Evolutionary conservation across 805 yeast species (phyloP).

Genomic region (Yarrowia hollandica): DNA sequence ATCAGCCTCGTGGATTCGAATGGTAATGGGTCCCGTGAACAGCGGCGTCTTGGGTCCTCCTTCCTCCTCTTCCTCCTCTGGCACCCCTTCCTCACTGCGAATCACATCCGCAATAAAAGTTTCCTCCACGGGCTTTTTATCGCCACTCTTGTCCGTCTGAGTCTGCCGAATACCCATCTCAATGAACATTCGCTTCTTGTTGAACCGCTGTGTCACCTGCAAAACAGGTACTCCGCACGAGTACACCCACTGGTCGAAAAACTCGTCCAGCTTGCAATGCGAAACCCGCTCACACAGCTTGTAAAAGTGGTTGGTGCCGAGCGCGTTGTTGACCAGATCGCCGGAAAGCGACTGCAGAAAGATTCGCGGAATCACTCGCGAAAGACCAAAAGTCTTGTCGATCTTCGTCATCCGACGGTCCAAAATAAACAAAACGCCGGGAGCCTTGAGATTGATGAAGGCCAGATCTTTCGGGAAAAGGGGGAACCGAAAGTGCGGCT

Average conservation of each 20-base stretch:
- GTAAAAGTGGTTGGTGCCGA: constrained; percentile 83
- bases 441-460: constrained; percentile 77
- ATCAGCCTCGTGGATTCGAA: constrained; percentile 95
- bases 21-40: constrained; percentile 90
- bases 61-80: constrained; percentile 16
- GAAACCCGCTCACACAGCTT: constrained; percentile 94
- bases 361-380: constrained; percentile 86
- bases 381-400: constrained; percentile 87
- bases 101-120: constrained; percentile 47
- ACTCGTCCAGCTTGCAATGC: constrained; percentile 74
- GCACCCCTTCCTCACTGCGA: constrained; percentile 34
- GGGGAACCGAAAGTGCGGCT: constrained; percentile 66
- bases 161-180: constrained; percentile 94
- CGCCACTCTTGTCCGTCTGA: constrained; percentile 59
- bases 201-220: constrained; percentile 85
- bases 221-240: constrained; percentile 88
- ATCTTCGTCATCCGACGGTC: constrained; percentile 95
- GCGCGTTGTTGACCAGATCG: constrained; percentile 72
- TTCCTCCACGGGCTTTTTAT: constrained; percentile 32
- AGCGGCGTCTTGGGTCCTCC: constrained; percentile 42
- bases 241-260: constrained; percentile 91
- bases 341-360: constrained; percentile 95
- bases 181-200: constrained; percentile 87
- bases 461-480: constrained; percentile 59
- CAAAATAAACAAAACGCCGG: constrained; percentile 76